Evolutionary conservation across 805 yeast genomes (phyloP), one percentile per base, ranked within the genome.

Genomic region (Saccharomyces jurei): DNA sequence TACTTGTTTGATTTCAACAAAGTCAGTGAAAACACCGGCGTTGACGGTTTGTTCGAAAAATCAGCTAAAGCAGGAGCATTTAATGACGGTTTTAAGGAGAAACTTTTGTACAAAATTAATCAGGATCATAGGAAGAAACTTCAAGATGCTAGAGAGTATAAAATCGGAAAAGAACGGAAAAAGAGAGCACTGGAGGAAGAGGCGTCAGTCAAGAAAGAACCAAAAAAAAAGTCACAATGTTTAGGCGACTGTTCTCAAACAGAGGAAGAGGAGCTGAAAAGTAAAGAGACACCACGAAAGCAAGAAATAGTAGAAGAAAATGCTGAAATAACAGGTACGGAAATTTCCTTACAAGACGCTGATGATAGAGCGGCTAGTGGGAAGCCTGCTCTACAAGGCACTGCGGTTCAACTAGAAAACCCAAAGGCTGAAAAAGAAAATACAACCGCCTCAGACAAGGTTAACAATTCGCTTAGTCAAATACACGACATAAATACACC

Each of bases 11-110:
- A 73, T 27, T 73, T 77, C 48, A 66, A 60, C 28, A 65, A 69
- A 13, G 73, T 73, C 13, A 67, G 70, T 52, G 74, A 68, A 46
- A 54, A 57, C 0, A 60, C 63, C 6, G 80, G 79, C 11, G 54
- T 74, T 10, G 63, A 63, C 3, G 80, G 80, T 2, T 56, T 77
- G n/a, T 75, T 71, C 56, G 68, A 73, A 54, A 53, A 58, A 0
- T 26, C 58, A 29, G 52, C 57, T 9, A 50, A 49, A n/a, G 56
- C 60, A 4, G 58, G 56, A 21, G 49, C 55, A 2, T 51, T 56
- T 13, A 59, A 57, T 44, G 32, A 50, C 13, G 49, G 49, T 10
- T 21, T 52, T 6, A 49, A 55, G 11, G 51, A 56, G 14, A 51
- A 52, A 22, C 54, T 63, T 14, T 51, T 54, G 17, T 53, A 44